These are phyloP conservation scores for Claviceps digitariae DNA, from an alignment of 2,329 filamentous ascomycete species.

Conservation along the genomic window DNA sequence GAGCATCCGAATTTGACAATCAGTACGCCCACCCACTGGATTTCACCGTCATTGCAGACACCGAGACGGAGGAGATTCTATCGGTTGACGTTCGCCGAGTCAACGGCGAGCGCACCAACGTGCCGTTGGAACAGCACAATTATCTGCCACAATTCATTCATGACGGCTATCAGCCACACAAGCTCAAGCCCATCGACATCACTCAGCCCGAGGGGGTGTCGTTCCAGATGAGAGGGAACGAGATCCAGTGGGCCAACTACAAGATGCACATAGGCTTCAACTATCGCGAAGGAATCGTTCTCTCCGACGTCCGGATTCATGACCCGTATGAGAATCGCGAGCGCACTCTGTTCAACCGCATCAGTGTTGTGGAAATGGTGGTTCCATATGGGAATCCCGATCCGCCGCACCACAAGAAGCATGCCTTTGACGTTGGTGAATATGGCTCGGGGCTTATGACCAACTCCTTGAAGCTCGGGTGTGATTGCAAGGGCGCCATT, in stretches of 20 bases:
- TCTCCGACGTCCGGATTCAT: slow-evolving; percentile 56
- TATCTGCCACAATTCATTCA: slow-evolving; percentile 23
- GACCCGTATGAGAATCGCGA: slow-evolving; percentile 26
- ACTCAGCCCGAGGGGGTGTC: slow-evolving; percentile 27
- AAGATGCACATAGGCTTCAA: slow-evolving; percentile 61
- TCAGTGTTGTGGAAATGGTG: slow-evolving; percentile 58
- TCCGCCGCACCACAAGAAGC: slow-evolving; percentile 49
- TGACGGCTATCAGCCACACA: slow-evolving; percentile 20
- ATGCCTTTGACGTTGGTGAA: slow-evolving; percentile 57
- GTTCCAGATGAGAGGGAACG: slow-evolving; percentile 32
- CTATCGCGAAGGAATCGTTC: slow-evolving; percentile 54
- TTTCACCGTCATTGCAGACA: slow-evolving; percentile 27
- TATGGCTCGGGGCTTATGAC: slow-evolving; percentile 51
- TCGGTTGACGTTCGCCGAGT: slow-evolving; percentile 27
- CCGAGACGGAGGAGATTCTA: slow-evolving; percentile 35
- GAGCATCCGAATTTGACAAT: slow-evolving; percentile 56
- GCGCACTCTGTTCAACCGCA: slow-evolving; percentile 51
- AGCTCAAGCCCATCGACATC: slow-evolving; percentile 25
- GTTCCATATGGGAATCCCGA: slow-evolving; percentile 55
- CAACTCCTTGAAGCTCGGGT: slow-evolving; percentile 49
- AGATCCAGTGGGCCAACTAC: slow-evolving; percentile 50
- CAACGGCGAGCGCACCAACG: slow-evolving; percentile 34
- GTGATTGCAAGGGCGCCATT: slow-evolving; percentile 53
- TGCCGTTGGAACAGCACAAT: slow-evolving; percentile 24
- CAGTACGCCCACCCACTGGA: slow-evolving; percentile 45